Base-by-base conservation (phyloP, 495 filamentous ascomycete genomes). In the Cenococcum geophilum region DNA sequence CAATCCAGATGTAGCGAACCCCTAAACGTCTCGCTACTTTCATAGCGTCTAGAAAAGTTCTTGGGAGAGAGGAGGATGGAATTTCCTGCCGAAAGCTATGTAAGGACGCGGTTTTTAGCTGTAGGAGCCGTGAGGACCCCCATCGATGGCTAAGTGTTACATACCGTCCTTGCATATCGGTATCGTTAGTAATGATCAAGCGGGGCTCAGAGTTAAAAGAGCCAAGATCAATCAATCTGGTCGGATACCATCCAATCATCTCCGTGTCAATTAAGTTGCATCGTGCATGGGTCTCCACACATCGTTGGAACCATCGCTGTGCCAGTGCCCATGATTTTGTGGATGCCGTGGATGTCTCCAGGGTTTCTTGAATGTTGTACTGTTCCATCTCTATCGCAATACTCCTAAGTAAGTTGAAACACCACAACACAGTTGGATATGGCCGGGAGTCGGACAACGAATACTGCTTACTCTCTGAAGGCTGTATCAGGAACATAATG, bases 1-100 rank as follows among this genome's bases (percentile, higher is more conserved):
- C 53, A 27, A 56, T 56, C 53, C 53, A 56, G 21, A 56, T 21
- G 53, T 56, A 56, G n/a, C 53, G n/a, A 4, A 56, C 20, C 21
- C 23, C 20, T 21, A 56, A 21, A 12, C 11, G 11, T 14, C 53
- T 21, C 1, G 53, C 37, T 12, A 56, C 16, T 12, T 14, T 35
- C 21, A 56, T 40, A 27, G 53, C 53, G 10, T 56, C 20, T 12
- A 12, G 21, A 32, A 56, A 56, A n/a, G 53, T 27, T 40, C 32
- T 56, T 9, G 53, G 53, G 20, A 56, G 2, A 2, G 14, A 16
- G 4, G 42, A n/a, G 1, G 16, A 47, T 16, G 16, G 14, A 47
- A 47, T 47, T 3, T 9, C 42, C 16, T 47, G 42, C 16, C 10
- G 42, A 47, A n/a, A 21, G 14, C 42, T 47, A n/a, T 47, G 14